phyloP scores from a whole-genome alignment of 2,329 filamentous ascomycete species.

The Domatiomyces globalis region DNA sequence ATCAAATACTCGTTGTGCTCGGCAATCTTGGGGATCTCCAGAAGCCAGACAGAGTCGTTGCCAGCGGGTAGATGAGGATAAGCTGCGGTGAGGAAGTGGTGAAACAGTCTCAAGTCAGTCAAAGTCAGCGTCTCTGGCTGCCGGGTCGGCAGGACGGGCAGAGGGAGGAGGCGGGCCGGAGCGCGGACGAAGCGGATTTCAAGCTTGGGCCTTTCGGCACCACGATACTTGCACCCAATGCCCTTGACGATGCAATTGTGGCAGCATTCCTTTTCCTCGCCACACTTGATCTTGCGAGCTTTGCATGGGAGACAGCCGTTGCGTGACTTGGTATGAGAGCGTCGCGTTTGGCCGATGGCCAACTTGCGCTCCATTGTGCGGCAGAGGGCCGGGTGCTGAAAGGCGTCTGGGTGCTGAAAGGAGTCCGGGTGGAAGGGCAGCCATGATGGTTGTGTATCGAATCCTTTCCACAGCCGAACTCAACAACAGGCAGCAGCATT shows the following conservation, averaged over 20 bases:
- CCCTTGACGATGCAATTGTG: slow-evolving; percentile 25
- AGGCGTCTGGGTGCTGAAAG: too few relatives aligned
- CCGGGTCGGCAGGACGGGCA: neutral
- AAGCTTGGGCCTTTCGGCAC: neutral
- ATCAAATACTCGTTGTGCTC: slow-evolving; percentile 56
- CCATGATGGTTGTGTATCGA: too few relatives aligned
- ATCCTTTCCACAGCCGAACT: too few relatives aligned
- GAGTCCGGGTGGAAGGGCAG: too few relatives aligned
- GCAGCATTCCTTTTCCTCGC: slow-evolving; percentile 26
- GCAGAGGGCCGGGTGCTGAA: too few relatives aligned
- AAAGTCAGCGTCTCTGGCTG: slow-evolving; percentile 2
- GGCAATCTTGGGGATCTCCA: slow-evolving; percentile 52
- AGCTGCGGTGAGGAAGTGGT: slow-evolving; percentile 37
- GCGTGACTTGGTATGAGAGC: slow-evolving; percentile 7
- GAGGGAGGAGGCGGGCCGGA: neutral
- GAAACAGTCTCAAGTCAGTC: slow-evolving; percentile 39
- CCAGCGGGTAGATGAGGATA: slow-evolving; percentile 52
- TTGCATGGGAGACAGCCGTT: slow-evolving; percentile 7
- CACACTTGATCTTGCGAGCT: slow-evolving; percentile 22
- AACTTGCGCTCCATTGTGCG: neutral
- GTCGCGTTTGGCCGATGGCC: neutral
- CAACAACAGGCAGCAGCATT: too few relatives aligned
- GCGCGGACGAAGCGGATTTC: neutral
- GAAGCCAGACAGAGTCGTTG: slow-evolving; percentile 52
- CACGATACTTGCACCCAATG: slow-evolving; percentile 21